phyloP scores from a whole-genome alignment of 192 early-diverging fungal species.

The Mortierella hygrophila region DNA sequence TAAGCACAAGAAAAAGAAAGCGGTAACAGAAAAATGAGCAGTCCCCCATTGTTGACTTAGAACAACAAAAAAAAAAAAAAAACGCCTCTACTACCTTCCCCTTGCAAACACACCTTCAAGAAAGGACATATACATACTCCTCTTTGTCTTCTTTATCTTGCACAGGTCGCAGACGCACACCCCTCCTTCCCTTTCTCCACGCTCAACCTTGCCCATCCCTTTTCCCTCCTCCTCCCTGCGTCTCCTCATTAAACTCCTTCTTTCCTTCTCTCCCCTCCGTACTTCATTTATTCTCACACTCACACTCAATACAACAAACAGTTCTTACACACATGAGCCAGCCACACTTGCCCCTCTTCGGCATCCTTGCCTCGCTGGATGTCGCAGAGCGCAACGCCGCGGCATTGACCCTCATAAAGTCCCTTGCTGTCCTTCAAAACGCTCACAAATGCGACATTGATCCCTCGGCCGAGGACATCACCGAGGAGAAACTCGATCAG shows the following conservation, averaged over 20 bases:
- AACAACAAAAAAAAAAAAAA: conserved; percentile 1
- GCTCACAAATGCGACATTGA: conserved; percentile 39
- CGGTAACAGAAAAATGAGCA: too few relatives aligned
- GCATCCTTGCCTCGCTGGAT: conserved; percentile 87
- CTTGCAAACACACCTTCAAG: background rate
- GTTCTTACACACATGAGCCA: conserved; percentile 39
- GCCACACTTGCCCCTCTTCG: conserved; percentile 75
- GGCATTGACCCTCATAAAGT: conserved; percentile 70
- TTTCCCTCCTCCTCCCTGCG: background rate
- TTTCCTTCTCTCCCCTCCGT: background rate
- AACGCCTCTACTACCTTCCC: background rate
- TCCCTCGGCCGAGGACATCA: conserved; percentile 56
- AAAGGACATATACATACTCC: background rate
- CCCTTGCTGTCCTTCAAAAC: conserved; percentile 69
- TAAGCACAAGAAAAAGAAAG: too few relatives aligned
- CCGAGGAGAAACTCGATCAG: conserved; percentile 74
- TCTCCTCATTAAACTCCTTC: background rate
- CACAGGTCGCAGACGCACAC: conserved; percentile 12
- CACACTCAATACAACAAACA: background rate
- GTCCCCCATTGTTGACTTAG: too few relatives aligned
- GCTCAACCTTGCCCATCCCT: background rate
- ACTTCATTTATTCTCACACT: background rate
- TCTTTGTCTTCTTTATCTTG: conserved; percentile 17
- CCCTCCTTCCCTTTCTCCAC: background rate
- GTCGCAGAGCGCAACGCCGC: conserved; percentile 72